phyloP scores from a whole-genome alignment of 2,329 filamentous ascomycete species.

The Apiospora phragmitis region DNA sequence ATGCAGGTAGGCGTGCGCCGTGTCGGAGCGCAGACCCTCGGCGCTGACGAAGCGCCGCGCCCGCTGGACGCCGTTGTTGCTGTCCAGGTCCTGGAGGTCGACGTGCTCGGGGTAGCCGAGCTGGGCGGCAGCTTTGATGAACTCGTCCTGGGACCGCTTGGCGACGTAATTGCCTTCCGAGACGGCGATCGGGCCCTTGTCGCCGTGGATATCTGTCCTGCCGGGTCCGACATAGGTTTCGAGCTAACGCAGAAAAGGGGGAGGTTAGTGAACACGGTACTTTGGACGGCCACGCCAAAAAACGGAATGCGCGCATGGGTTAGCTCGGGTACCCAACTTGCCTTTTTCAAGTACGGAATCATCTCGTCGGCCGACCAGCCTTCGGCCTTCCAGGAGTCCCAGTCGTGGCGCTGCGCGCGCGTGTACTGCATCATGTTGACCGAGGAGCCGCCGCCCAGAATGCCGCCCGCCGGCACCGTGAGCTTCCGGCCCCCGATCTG shows the following conservation, averaged over 20 bases:
- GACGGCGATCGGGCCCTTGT: conserved; percentile 48
- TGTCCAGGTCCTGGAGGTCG: conserved; percentile 50
- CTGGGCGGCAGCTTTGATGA: conserved; percentile 43
- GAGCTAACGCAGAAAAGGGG: conserved; percentile 22
- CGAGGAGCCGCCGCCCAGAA: conserved; percentile 54
- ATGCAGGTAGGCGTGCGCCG: conserved; percentile 29
- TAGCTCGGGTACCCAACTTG: no score
- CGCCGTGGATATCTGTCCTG: conserved; percentile 44
- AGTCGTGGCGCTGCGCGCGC: conserved; percentile 36
- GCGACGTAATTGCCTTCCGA: conserved; percentile 45
- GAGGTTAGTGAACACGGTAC: conserved; percentile 26
- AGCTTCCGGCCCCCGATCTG: conserved; percentile 46
- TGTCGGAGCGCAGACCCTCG: conserved; percentile 29
- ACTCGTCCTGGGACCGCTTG: conserved; percentile 42
- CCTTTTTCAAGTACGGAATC: conserved; percentile 53
- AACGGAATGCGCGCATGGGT: no score
- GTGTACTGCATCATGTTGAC: conserved; percentile 50
- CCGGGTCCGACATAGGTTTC: conserved; percentile 35
- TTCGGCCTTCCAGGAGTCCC: conserved; percentile 29
- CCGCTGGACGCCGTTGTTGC: conserved; percentile 34
- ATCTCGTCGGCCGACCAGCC: conserved; percentile 36
- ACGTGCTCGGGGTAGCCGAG: conserved; percentile 48
- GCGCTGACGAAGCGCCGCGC: conserved; percentile 26
- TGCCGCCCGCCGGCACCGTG: conserved; percentile 41
- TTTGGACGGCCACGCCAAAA: not conserved